Evolutionary conservation across 768 basidiomycete genomes (phyloP).

Genomic region (Tephrocybe sp.): DNA sequence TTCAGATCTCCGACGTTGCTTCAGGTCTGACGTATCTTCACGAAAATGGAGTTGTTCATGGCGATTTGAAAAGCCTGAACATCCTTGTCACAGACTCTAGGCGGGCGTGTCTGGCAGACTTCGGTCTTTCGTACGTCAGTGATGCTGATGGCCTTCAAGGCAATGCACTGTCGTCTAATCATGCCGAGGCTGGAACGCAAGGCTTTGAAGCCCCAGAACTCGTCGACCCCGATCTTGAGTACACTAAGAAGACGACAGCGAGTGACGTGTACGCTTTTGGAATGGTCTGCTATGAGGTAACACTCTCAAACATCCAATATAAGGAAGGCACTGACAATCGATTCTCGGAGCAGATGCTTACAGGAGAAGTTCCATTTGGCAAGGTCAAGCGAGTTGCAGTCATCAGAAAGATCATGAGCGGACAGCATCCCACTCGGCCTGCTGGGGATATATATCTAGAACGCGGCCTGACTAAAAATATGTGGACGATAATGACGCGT

Average conservation of each 20-base stretch:
- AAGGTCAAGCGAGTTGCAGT: constrained; percentile 12
- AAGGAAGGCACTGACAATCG: background rate
- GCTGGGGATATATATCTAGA: background rate
- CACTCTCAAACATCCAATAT: too few species aligned
- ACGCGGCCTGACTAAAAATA: background rate
- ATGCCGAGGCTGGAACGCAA: constrained; percentile 26
- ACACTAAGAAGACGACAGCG: constrained; percentile 7
- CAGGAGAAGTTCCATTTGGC: constrained; percentile 25
- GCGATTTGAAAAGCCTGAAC: constrained; percentile 52
- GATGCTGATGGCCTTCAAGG: constrained; percentile 20
- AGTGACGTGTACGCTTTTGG: constrained; percentile 21
- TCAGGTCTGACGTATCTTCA: constrained; percentile 36
- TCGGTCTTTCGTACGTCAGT: constrained; percentile 38
- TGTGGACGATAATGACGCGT: background rate
- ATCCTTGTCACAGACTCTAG: constrained; percentile 42
- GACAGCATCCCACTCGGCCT: background rate
- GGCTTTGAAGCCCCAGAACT: constrained; percentile 39
- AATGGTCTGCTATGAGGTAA: constrained; percentile 20
- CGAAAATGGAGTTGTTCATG: constrained; percentile 38
- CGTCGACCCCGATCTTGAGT: constrained; percentile 22
- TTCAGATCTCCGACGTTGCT: constrained; percentile 30
- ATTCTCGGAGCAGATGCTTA: constrained; percentile 21
- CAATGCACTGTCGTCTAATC: constrained; percentile 19
- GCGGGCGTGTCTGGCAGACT: constrained; percentile 50
- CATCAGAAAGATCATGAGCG: background rate